These are phyloP conservation scores for Nemania sp. DNA, from an alignment of 2,329 filamentous ascomycete species.

Conservation along the genomic window DNA sequence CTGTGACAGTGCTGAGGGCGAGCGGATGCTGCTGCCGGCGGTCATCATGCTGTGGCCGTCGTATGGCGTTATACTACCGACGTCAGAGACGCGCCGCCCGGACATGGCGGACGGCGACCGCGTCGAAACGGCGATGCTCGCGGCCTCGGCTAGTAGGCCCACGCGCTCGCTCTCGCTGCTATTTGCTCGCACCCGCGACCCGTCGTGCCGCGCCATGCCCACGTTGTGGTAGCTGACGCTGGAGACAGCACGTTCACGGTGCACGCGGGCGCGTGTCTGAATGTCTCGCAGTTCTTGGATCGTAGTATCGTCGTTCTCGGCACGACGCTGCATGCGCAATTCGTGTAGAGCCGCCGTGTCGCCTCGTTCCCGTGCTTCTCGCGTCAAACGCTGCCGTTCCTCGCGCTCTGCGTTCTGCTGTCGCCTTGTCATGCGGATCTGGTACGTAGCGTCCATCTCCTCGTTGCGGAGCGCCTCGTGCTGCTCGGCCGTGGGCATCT, in stretches of 20 bases:
- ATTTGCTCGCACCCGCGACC: constrained; percentile 72
- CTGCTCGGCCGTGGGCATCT: constrained; percentile 78
- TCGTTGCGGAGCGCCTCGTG: constrained; percentile 79
- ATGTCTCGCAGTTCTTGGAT: constrained; percentile 63
- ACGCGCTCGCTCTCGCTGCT: constrained; percentile 73
- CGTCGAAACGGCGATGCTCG: constrained; percentile 55
- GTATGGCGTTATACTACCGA: constrained; percentile 20
- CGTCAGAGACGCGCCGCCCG: constrained; percentile 20
- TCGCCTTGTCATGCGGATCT: constrained; percentile 79
- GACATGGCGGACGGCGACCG: constrained; percentile 34
- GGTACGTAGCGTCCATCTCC: constrained; percentile 91
- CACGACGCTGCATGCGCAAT: constrained; percentile 61
- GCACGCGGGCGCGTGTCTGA: constrained; percentile 59
- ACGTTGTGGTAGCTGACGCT: constrained; percentile 77
- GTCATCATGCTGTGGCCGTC: too few species aligned
- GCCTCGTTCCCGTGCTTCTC: constrained; percentile 72
- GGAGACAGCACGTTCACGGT: constrained; percentile 69
- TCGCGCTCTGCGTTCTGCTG: constrained; percentile 77
- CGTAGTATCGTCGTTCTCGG: constrained; percentile 49
- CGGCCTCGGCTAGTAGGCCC: constrained; percentile 72
- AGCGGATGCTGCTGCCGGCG: constrained; percentile 43
- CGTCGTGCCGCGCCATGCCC: constrained; percentile 76
- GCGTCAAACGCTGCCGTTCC: constrained; percentile 67
- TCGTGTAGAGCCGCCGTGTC: constrained; percentile 71
- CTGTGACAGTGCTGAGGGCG: constrained; percentile 42